Conservation (phyloP, 257 asterid genomes). For the Cynanchum wilfordii region DNA sequence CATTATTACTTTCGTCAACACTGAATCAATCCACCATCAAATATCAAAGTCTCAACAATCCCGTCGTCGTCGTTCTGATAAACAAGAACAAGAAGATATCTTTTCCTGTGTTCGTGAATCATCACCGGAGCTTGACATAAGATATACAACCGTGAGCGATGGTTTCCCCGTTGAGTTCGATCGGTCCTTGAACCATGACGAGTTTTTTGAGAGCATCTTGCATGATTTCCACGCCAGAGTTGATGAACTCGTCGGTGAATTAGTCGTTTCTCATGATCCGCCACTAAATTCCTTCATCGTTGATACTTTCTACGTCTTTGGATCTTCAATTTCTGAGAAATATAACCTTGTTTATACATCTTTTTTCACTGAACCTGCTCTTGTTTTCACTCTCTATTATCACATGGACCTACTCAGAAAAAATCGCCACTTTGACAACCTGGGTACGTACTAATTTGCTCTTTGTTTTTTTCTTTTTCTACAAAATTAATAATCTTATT, state of each 20-base stretch:
- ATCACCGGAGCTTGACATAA: constrained; percentile 47
- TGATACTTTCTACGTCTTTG: constrained; percentile 46
- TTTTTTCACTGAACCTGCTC: constrained; percentile 59
- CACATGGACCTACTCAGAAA: constrained; percentile 39
- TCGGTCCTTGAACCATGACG: constrained; percentile 21
- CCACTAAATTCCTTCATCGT: constrained; percentile 36
- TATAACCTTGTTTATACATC: constrained; percentile 41
- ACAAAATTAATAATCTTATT: no score
- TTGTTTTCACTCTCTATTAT: constrained; percentile 40
- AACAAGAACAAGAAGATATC: constrained; percentile 14
- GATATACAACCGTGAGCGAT: constrained; percentile 45
- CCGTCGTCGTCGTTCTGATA: not conserved
- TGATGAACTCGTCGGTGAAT: constrained; percentile 31
- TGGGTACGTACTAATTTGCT: constrained; percentile 15
- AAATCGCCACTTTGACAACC: constrained; percentile 41
- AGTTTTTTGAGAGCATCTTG: constrained; percentile 14
- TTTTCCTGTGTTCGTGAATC: constrained; percentile 39
- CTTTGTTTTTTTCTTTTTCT: not conserved
- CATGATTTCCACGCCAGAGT: constrained; percentile 33
- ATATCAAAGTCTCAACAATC: constrained; percentile 12
- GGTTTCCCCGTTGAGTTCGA: constrained; percentile 48
- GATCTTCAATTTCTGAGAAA: constrained; percentile 35
- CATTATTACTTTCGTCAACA: constrained; percentile 32
- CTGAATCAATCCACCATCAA: constrained; percentile 24
- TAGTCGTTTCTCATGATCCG: constrained; percentile 13